Base-by-base conservation (phyloP, 176 grass and related monocot species). In the Puya raimondii region DNA sequence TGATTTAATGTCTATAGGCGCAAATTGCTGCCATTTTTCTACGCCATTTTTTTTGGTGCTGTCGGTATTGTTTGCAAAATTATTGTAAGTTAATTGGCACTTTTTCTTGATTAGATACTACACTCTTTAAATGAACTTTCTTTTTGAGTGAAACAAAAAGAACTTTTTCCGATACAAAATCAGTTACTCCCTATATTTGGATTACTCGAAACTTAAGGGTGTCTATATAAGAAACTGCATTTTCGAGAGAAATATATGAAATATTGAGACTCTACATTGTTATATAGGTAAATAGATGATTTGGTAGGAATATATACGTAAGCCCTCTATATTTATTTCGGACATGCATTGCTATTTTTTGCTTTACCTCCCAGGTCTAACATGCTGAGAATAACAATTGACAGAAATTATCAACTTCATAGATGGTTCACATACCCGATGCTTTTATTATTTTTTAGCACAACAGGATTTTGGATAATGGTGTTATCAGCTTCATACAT, bases 381-480 rank as follows among this genome's bases (percentile, higher is more conserved):
- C 73, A 92, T 90, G 93, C 51, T 97, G 84, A 92, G 93, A 74
- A 58, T 92, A 54, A 92, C 84, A 50, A 87, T 97, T 78, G 85
- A 84, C 81, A 97, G 86, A 78, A 73, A 74, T 81, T 92, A 97
- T 75, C 87, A 87, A 74, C 79, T 97, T 57, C 89, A 92, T 81
- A 97, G 81, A 79, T 97, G 89, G 93, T 88, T 97, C 77, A 92
- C 89, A 21, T 97, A 97, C 51, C 81, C 84, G 13, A 97, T 97
- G 68, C 70, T 97, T 79, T 64, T 97, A 51, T 65, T 90, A 61
- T 97, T 97, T 85, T 79, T 97, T 70, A 83, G 84, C 77, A 97
- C 93, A 22, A 89, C 93, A 66, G 89, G 86, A 81, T 97, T 97
- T 88, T 97, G 93, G 93, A 88, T 97, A 92, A 87, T 85, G 63